phyloP scores from a whole-genome alignment of 148 eudicot species.

The Chenopodium album region DNA sequence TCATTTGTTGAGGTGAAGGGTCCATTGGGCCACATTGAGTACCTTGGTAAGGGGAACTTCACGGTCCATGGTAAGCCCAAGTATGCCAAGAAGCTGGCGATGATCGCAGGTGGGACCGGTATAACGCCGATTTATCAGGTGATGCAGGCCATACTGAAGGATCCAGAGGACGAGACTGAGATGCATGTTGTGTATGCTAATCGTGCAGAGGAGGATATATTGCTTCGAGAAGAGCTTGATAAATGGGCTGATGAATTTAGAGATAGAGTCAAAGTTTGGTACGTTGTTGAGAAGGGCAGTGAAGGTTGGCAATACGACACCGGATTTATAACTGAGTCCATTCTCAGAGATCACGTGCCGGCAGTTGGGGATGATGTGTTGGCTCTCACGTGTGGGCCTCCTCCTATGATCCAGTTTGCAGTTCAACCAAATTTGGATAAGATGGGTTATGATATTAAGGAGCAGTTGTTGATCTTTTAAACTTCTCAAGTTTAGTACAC shows the following conservation, averaged over 20 bases:
- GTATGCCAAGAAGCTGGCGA: conserved; percentile 67
- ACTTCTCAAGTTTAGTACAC: too few relatives aligned
- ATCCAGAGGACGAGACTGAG: conserved; percentile 77
- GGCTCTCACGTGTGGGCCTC: conserved; percentile 90
- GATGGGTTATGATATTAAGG: conserved; percentile 76
- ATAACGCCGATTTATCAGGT: conserved; percentile 89
- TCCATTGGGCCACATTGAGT: conserved; percentile 89
- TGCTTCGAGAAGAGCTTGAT: conserved; percentile 76
- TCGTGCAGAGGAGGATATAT: conserved; percentile 79
- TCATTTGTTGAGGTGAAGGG: conserved; percentile 70
- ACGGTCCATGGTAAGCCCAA: conserved; percentile 67
- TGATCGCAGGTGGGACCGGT: conserved; percentile 94
- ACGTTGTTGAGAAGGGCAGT: conserved; percentile 56
- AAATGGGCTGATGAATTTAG: conserved; percentile 54
- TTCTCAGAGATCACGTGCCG: conserved; percentile 72
- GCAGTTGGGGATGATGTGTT: conserved; percentile 42
- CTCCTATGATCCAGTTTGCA: conserved; percentile 89
- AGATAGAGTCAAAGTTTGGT: conserved; percentile 81
- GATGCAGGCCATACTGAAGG: conserved; percentile 77
- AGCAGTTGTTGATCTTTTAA: conserved; percentile 66
- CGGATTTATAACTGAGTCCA: conserved; percentile 55
- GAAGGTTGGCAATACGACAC: conserved; percentile 70
- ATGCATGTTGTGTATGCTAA: conserved; percentile 84
- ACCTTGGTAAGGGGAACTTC: conserved; percentile 65
- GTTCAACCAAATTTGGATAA: conserved; percentile 85